Evolutionary conservation across 371 early-diverging fungal species (phyloP), one percentile per base, ranked within the genome.

Genomic region (Polyrhizophydium stewartii): DNA sequence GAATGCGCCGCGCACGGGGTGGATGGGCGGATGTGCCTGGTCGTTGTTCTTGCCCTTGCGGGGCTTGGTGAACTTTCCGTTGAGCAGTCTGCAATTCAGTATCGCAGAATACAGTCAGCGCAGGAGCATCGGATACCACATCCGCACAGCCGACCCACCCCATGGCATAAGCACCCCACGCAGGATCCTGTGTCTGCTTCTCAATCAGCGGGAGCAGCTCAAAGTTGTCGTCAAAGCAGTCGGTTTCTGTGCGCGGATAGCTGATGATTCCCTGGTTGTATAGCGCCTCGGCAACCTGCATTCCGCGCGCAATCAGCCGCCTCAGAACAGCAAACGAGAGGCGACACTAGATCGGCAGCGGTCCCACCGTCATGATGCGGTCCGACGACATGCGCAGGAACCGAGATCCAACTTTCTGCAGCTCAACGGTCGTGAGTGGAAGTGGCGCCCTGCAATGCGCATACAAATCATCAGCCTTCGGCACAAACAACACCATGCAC

Each of bases 171-270:
- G 62, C 60, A 0, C 91, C 91, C 88, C 90, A 92, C 0, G 38
- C 16, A 2, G 70, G 62, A 78, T 86, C 83, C 27, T 66, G 58
- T 0, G 69, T 67, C 62, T 94, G 94, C 51, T 81, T 81, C 47
- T 85, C 72, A 21, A 98, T 85, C 0, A 89, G 60, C 32, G 40
- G 76, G 32, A 75, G 73, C 46, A 94, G 85, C 56, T 96, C 84
- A 73, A 97, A 93, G 27, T 74, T 80, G 9, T 64, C 57, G 56
- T 88, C 88, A 68, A 94, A 99, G 60, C 89, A 83, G 72, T 99
- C 96, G 1, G 99, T 99, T 74, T 99, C 99, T 10, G 99, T 99
- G 68, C 99, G 88, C 10, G 99, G 99, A 75, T 99, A 99, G 69
- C 92, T 92, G 60, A 99, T 94, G 55, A 91, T 87, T 28, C 99